Evolutionary conservation across 345 rosid species (phyloP), one percentile per base, ranked within the genome.

Genomic region (Melaleuca alternifolia): DNA sequence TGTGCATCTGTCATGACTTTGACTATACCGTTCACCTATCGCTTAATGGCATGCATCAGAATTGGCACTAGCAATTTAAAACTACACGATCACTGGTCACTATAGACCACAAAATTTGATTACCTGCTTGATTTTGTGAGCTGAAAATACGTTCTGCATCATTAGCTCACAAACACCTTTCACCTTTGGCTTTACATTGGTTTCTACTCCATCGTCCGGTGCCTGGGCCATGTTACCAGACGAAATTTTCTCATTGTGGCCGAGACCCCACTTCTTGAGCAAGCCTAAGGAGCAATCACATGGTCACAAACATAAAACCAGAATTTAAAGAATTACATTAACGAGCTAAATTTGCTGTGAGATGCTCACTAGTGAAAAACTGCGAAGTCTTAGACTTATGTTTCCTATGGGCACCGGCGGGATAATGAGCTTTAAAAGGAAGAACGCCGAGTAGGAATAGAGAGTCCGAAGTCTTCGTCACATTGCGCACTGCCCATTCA

Each of bases 401-500:
- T n/a, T 16, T 84, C 4, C 50, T 53, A 11, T 13, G 44, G 20
- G 85, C 33, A 41, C 85, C 6, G 5, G 84, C 41, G 2, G 85
- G 85, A 24, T 85, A 84, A 24, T 9, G n/a, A 41, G 50, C 51
- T 65, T 30, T 52, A 3, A 84, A 89, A 75, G 93, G 91, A 86
- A 90, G 90, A 86, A 92, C 6, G 12, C 91, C 92, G 18, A 92
- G 87, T 33, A 89, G 82, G 82, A 87, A 37, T 11, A 92, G 10
- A 51, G 89, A 86, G 82, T 92, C 93, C 33, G 28, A 53, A 24
- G 88, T 23, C 85, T 83, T 88, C 59, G 75, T 56, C 33, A 89
- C 88, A 82, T 90, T 89, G 12, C 59, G 54, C 41, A 87, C 91
- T 0, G 90, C 89, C 93, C 93, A 92, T 75, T 89, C 88, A 1